Base-by-base conservation (phyloP, 2,329 filamentous ascomycete genomes). In the Acrodontium crateriforme region DNA sequence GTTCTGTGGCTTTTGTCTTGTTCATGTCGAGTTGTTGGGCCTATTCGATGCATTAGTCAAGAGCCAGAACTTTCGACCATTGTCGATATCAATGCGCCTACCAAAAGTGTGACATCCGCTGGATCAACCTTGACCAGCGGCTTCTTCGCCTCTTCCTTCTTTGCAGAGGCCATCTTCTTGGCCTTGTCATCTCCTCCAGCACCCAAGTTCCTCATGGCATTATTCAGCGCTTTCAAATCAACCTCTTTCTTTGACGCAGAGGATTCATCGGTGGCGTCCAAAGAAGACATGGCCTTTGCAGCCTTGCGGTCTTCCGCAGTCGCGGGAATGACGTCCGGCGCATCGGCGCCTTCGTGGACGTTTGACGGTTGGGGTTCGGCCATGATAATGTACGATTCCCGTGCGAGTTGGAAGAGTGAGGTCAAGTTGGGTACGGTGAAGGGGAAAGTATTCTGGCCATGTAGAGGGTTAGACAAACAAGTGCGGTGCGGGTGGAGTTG, bases 291-390 rank as follows among this genome's bases (percentile, higher is more conserved):
- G 16, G 78, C 79, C 5, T 74, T 74, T 21, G 76, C 76, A 24
- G 78, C 76, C 55, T 82, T 82, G 55, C 77, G 74, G 58, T 82
- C 78, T 55, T 83, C 78, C 47, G 78, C 77, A 55, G 74, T 78
- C 20, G 53, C 47, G 5, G 59, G 56, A 11, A 60, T 49, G 37
- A 66, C 59, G 37, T 74, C 69, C 35, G 63, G 68, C 24, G 63
- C 59, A 16, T 67, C 64, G 34, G 69, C 69, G 48, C 73, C 74
- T 51, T 77, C 71, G 37, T 65, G 59, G 33, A 76, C 52, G 28
- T 51, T 59, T 24, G 62, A 46, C 22, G 74, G 71, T 50, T 78
- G 72, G 25, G 69, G 67, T 51, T 67, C 67, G 38, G 74, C 67
- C 73, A 79, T 78, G 34, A 33, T 32, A n/a, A n/a, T n/a, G n/a